Percentiles rank a stretch among this genome's conserved stretches.
Evolutionary conservation across 495 filamentous ascomycete species (phyloP).

Genomic region (Hypoxylon lienhwacheense): DNA sequence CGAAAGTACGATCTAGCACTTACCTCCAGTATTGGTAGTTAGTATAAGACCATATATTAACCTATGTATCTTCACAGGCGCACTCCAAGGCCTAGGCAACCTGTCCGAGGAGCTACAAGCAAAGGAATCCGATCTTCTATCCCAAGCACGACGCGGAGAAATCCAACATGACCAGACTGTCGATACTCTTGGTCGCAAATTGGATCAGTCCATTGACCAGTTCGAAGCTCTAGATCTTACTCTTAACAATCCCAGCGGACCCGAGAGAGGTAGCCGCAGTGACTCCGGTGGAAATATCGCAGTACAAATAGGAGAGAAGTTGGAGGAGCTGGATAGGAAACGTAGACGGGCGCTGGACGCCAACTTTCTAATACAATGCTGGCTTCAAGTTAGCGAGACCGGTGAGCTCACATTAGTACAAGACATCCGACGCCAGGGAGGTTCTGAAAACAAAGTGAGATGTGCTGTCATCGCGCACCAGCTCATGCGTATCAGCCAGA

Average conservation of each 20-base stretch:
- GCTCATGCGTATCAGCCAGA: slow-evolving; percentile 81
- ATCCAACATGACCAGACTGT: slow-evolving; percentile 87
- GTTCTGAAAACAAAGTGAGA: slow-evolving; percentile 81
- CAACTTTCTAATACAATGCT: slow-evolving; percentile 92
- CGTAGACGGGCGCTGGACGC: slow-evolving; percentile 87
- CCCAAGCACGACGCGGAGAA: slow-evolving; percentile 87
- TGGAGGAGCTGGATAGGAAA: slow-evolving; percentile 94
- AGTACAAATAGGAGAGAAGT: slow-evolving; percentile 89
- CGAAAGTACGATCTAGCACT: slow-evolving; percentile 60
- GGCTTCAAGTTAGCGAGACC: slow-evolving; percentile 86
- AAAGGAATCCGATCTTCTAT: slow-evolving; percentile 85
- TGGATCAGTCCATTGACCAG: slow-evolving; percentile 85
- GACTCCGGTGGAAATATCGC: slow-evolving; percentile 79
- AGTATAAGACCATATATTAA: slow-evolving; percentile 26
- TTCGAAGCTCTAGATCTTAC: slow-evolving; percentile 87
- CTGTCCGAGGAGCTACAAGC: slow-evolving; percentile 84
- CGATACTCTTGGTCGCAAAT: slow-evolving; percentile 78
- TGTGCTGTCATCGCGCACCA: slow-evolving; percentile 90
- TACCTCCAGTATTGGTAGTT: not conserved
- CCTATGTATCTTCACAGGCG: slow-evolving; percentile 42
- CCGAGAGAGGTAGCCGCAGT: slow-evolving; percentile 51
- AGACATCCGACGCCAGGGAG: slow-evolving; percentile 74
- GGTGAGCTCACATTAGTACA: slow-evolving; percentile 79
- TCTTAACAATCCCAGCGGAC: slow-evolving; percentile 57
- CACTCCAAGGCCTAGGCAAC: slow-evolving; percentile 72